These are phyloP conservation scores for Chrysosporium queenslandicum DNA, from an alignment of 2,329 filamentous ascomycete genomes.

Conservation along the genomic window DNA sequence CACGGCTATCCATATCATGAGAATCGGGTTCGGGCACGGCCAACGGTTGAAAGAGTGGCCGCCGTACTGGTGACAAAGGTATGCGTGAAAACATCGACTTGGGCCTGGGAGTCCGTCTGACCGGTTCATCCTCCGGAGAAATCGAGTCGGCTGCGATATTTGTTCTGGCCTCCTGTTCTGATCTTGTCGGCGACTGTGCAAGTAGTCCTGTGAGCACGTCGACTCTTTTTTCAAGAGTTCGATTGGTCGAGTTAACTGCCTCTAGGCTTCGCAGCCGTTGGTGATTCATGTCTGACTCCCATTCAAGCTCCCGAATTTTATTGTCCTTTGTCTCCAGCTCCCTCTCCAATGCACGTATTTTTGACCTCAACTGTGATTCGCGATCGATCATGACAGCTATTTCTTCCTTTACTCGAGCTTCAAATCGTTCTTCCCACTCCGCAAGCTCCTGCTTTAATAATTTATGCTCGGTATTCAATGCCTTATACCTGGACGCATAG, in stretches of 20 bases:
- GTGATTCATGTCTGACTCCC: conserved; percentile 25
- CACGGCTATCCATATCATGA: not conserved
- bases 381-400: conserved; percentile 22
- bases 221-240: conserved; percentile 27
- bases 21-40: conserved; percentile 9
- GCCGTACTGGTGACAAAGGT: conserved; percentile 21
- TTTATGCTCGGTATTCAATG: conserved; percentile 27
- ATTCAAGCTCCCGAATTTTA: conserved; percentile 26
- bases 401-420: conserved; percentile 27
- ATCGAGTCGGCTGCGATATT: not conserved
- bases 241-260: conserved; percentile 26
- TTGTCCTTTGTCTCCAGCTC: conserved; percentile 25
- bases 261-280: conserved; percentile 28
- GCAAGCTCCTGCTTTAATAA: conserved; percentile 26
- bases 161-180: conserved; percentile 4
- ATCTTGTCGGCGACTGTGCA: conserved; percentile 26
- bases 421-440: conserved; percentile 27
- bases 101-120: conserved; percentile 20
- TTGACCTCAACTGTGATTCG: conserved; percentile 24
- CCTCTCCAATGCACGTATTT: conserved; percentile 26
- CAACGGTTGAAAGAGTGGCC: conserved; percentile 17
- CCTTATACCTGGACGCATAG: conserved; percentile 30
- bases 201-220: conserved; percentile 31
- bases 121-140: conserved; percentile 15
- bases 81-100: conserved; percentile 25